Evolutionary conservation across 192 early-diverging fungal genomes (phyloP).

Genomic region (Umbelopsis isabellina): DNA sequence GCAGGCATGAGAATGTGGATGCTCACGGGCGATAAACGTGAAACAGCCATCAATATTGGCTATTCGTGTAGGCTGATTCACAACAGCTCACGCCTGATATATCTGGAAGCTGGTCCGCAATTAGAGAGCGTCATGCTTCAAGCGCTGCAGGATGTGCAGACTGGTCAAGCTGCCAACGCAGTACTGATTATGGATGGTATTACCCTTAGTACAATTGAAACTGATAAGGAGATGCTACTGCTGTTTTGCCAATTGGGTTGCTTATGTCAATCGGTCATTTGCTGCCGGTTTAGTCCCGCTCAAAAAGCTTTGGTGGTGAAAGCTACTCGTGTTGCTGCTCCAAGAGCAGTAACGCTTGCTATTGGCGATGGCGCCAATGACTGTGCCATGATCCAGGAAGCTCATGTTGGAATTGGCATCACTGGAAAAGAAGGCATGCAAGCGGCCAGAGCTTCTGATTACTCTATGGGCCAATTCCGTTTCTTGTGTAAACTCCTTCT

Average conservation of each 20-base stretch:
- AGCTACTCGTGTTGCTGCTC: slow-evolving; percentile 55
- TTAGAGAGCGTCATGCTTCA: slow-evolving; percentile 37
- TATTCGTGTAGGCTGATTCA: slow-evolving; percentile 74
- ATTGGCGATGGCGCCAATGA: slow-evolving; percentile 97
- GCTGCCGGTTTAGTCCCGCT: slow-evolving; percentile 86
- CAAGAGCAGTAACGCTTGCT: slow-evolving; percentile 66
- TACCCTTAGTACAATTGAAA: slow-evolving; percentile 49
- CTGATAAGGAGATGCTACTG: slow-evolving; percentile 52
- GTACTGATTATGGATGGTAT: slow-evolving; percentile 53
- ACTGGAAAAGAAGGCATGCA: slow-evolving; percentile 87
- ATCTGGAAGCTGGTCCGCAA: slow-evolving; percentile 40
- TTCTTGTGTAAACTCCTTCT: slow-evolving; percentile 80
- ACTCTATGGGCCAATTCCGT: slow-evolving; percentile 89
- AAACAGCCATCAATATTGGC: slow-evolving; percentile 92
- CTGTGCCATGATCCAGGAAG: slow-evolving; percentile 94
- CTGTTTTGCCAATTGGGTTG: slow-evolving; percentile 77
- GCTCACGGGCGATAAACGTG: slow-evolving; percentile 90
- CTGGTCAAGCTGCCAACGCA: slow-evolving; percentile 41
- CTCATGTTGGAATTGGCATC: slow-evolving; percentile 92
- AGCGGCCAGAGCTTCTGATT: slow-evolving; percentile 86
- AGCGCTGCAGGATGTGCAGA: slow-evolving; percentile 43
- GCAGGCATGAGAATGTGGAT: slow-evolving; percentile 90
- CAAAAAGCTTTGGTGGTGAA: slow-evolving; percentile 91
- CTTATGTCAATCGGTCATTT: slow-evolving; percentile 80
- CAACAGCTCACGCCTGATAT: slow-evolving; percentile 49